Base-by-base conservation (phyloP, 495 filamentous ascomycete species). In the Aspergillus conjunctus region DNA sequence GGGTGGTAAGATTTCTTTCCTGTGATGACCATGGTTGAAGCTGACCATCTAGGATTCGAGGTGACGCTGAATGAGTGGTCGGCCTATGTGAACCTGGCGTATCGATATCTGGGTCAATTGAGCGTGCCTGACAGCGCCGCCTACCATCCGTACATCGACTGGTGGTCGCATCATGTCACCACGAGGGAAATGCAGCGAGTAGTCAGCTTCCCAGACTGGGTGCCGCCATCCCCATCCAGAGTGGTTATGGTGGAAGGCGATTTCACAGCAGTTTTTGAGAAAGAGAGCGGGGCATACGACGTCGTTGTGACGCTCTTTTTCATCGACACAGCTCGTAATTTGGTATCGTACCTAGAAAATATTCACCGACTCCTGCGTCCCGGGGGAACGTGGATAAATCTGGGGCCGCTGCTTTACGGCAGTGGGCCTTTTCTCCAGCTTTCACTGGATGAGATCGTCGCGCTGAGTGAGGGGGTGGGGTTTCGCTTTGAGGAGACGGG, bases 241-340 rank as follows among this genome's bases (percentile, higher is more conserved):
- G 56, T 68, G 7, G 21, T 70, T 4, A 52, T 65, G 20, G 64
- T 73, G n/a, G 78, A 80, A 49, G 79, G 79, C 20, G 77, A 81
- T 60, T 81, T 82, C 56, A 73, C 72, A 6, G 69, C 60, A 14
- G 53, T 56, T 1, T 71, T 69, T 43, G 48, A 49, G 10, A 51
- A 46, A 2, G 49, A 65, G 33, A 45, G 58, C 0, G 59, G 58
- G 1, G 55, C 49, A 26, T 81, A 73, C 51, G 73, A 82, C 30
- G 72, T 74, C 4, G 63, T 80, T 5, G 74, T 79, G 0, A 79
- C 79, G 1, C 67, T 81, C 22, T 82, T 82, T 64, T 81, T 82
- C 67, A 77, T 82, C 57, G 79, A 82, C 63, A 82, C 79, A 7
- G 79, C 79, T 1, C 69, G 73, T 14, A 80, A 81, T 50, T 59